Evolutionary conservation across 768 basidiomycete species (phyloP).

Genomic region (Amanita pallidorosea): DNA sequence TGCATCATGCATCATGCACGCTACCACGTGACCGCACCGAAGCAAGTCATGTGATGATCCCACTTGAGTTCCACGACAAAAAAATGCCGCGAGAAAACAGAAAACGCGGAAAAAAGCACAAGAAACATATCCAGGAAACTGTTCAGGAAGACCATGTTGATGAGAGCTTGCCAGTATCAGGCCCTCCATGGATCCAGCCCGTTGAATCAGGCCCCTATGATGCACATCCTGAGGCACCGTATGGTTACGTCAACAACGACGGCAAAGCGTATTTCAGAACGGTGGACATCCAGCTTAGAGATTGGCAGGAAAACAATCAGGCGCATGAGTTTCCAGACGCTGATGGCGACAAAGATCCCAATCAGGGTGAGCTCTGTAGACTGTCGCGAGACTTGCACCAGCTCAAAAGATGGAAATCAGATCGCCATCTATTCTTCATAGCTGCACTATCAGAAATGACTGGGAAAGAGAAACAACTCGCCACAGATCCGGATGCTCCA

Average conservation of each 20-base stretch:
- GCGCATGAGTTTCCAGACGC: slow-evolving; percentile 22
- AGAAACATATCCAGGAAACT: slow-evolving; percentile 27
- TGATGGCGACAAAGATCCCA: slow-evolving; percentile 33
- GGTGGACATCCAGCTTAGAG: slow-evolving; percentile 77
- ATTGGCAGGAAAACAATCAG: slow-evolving; percentile 64
- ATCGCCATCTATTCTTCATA: slow-evolving; percentile 65
- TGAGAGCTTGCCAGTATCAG: slow-evolving; percentile 19
- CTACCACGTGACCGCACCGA: too few species aligned
- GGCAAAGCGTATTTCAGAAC: slow-evolving; percentile 89
- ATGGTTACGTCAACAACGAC: slow-evolving; percentile 83
- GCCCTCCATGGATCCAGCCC: slow-evolving; percentile 61
- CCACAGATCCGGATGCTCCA: slow-evolving; percentile 89
- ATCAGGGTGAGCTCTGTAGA: slow-evolving; percentile 43
- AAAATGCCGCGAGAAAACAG: slow-evolving; percentile 66
- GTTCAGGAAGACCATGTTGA: not conserved
- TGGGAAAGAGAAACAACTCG: slow-evolving; percentile 80
- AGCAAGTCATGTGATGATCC: too few species aligned
- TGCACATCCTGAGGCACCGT: slow-evolving; percentile 63
- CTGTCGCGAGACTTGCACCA: not conserved
- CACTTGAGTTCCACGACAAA: too few species aligned
- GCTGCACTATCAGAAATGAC: slow-evolving; percentile 83
- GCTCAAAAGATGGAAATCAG: slow-evolving; percentile 24
- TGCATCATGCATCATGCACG: too few species aligned
- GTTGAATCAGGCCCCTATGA: slow-evolving; percentile 10
- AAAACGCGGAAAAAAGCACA: slow-evolving; percentile 71